A percentile compares a stretch with the other conserved stretches of the same genome.
These are phyloP conservation scores for Monilinia laxa DNA, from an alignment of 2,329 filamentous ascomycete genomes.

Conservation along the genomic window DNA sequence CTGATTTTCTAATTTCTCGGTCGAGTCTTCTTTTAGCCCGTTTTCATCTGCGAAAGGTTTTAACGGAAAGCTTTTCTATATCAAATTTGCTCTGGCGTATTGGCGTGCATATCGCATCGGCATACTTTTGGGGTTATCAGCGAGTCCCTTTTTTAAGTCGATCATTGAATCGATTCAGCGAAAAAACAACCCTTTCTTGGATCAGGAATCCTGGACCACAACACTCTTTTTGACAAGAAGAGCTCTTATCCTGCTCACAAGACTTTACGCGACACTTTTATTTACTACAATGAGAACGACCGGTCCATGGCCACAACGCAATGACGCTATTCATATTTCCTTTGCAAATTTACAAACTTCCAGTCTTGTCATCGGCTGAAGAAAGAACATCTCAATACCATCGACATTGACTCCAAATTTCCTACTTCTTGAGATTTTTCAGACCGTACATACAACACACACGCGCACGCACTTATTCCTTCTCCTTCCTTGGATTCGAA, in stretches of 20 bases:
- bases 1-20: slow-evolving; percentile 15
- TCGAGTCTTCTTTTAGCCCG: slow-evolving; percentile 18
- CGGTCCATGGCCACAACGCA: slow-evolving; percentile 4
- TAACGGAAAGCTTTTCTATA: slow-evolving; percentile 28
- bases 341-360: slow-evolving; percentile 1
- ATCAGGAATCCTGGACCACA: slow-evolving; percentile 39
- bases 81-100: slow-evolving; percentile 35
- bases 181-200: slow-evolving; percentile 34
- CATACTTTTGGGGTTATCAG: slow-evolving; percentile 36
- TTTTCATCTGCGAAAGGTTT: slow-evolving; percentile 20
- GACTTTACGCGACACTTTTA: slow-evolving; percentile 27
- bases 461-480: slow-evolving; percentile 1
- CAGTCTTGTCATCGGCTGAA: slow-evolving; percentile 10
- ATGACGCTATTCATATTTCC: slow-evolving; percentile 16
- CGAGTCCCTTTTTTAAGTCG: slow-evolving; percentile 26
- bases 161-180: slow-evolving; percentile 28
- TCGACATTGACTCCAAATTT: slow-evolving; percentile 14
- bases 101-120: slow-evolving; percentile 37
- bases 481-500: slow-evolving; percentile 7
- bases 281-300: slow-evolving; percentile 13
- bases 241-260: slow-evolving; percentile 21
- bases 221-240: slow-evolving; percentile 33
- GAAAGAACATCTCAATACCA: neutral
- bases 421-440: neutral
- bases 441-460: slow-evolving; percentile 12